phyloP scores from a whole-genome alignment of 179 eudicot genomes.

The Pouteria campechiana region DNA sequence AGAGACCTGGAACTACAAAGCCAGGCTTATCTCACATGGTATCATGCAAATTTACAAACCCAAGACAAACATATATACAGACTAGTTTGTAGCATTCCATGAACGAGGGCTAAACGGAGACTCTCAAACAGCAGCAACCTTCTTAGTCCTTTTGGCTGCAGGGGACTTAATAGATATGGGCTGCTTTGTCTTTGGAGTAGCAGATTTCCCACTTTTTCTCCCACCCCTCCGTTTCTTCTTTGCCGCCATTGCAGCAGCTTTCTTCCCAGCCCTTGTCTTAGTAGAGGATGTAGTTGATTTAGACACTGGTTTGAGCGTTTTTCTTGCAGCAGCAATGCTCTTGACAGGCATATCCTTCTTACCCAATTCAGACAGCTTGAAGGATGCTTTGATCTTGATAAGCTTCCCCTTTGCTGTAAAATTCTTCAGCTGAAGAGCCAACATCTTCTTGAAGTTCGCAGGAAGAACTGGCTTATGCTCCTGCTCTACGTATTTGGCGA shows the following conservation, averaged over 20 bases:
- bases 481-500: slow-evolving; percentile 65
- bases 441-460: slow-evolving; percentile 51
- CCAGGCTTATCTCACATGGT: too few species aligned
- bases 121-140: slow-evolving; percentile 13
- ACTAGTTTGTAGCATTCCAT: too few species aligned
- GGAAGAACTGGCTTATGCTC: slow-evolving; percentile 60
- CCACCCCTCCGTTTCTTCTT: slow-evolving; percentile 20
- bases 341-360: slow-evolving; percentile 26
- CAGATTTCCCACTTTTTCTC: slow-evolving; percentile 13
- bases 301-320: slow-evolving; percentile 13
- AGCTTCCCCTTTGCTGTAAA: slow-evolving; percentile 52
- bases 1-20: too few species aligned
- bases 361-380: slow-evolving; percentile 39
- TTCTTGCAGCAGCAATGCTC: slow-evolving; percentile 22
- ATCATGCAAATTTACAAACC: too few species aligned
- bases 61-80: too few species aligned
- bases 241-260: slow-evolving; percentile 4
- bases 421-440: slow-evolving; percentile 62
- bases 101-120: too few species aligned
- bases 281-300: too few species aligned
- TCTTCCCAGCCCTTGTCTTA: background rate
- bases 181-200: slow-evolving; percentile 44
- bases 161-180: slow-evolving; percentile 42
- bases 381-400: slow-evolving; percentile 67
- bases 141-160: slow-evolving; percentile 34